phyloP scores from a whole-genome alignment of 164 flowering plant species.

The Akebia trifoliata region DNA sequence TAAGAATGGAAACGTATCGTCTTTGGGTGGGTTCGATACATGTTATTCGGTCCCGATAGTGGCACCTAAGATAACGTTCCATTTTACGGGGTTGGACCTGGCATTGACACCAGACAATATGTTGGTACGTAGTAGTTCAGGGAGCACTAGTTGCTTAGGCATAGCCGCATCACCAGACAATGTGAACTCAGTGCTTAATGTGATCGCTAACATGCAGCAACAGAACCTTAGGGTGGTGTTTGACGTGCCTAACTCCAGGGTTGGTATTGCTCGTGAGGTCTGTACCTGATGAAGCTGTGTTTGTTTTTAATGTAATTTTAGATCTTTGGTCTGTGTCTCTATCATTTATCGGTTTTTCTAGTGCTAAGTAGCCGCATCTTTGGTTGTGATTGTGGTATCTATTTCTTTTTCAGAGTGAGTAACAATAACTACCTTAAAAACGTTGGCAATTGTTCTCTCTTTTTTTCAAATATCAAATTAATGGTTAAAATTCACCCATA shows the following conservation, averaged over 20 bases:
- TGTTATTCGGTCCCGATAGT: constrained; percentile 52
- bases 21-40: constrained; percentile 86
- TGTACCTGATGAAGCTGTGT: constrained; percentile 51
- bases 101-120: constrained; percentile 58
- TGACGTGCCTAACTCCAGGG: constrained; percentile 75
- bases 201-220: constrained; percentile 89
- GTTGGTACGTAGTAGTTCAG: constrained; percentile 61
- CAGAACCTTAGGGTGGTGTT: constrained; percentile 75
- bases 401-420: no score
- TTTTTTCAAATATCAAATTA: no score
- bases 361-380: no score
- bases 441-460: no score
- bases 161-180: constrained; percentile 74
- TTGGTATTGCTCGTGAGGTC: constrained; percentile 74
- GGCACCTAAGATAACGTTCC: constrained; percentile 52
- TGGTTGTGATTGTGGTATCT: no score
- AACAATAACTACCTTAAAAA: no score
- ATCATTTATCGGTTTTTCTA: no score
- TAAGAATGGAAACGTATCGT: constrained; percentile 28
- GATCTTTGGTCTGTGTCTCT: no score
- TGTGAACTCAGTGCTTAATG: constrained; percentile 84
- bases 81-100: constrained; percentile 69
- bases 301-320: no score
- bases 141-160: constrained; percentile 58
- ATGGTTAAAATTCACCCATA: no score